Evolutionary conservation across 2,329 filamentous ascomycete genomes (phyloP), one percentile per base, ranked within the genome.

Genomic region (Zasmidium cellare): DNA sequence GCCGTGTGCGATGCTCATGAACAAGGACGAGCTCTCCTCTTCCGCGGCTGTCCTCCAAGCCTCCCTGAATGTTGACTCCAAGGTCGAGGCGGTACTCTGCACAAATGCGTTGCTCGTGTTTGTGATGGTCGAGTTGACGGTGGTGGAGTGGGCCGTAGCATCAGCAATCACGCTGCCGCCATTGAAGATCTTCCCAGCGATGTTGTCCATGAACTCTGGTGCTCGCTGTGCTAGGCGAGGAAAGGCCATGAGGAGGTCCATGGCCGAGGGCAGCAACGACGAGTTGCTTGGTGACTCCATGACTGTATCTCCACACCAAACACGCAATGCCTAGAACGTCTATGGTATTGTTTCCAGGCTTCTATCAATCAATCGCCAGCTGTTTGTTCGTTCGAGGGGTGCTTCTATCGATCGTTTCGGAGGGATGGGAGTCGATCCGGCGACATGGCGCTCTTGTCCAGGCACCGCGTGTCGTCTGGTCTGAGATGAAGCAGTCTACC

Each of bases 181-280:
- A 60, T 83, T 80, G 66, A 81, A 75, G 54, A 80, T 71, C 67
- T 75, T 75, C 31, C 75, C 75, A 55, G 80, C 71, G 51, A 81
- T 70, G 65, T 71, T 79, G 67, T 88, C 85, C 52, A 87, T 75
- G 54, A 82, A 79, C 65, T 89, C 86, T 12, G 83, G 79, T 38
- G 88, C 80, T 71, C 84, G 87, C 73, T 83, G 86, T 28, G 90
- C 81, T 69, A 92, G 85, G 58, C 89, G 82, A 51, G 89, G 89
- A 3, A 89, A 83, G 18, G 84, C 87, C 73, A 85, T 80, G 62
- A 90, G 80, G 49, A 92, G 76, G 67, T 91, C 87, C 71, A 84
- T 85, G 18, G 89, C 75, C 11, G 86, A 86, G 1, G 88, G 87
- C 12, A 65, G 60, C 47, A 62, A 51, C 12, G 63, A 63, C 7